Evolutionary conservation across 768 basidiomycete species (phyloP).

Genomic region (Leccinum broughii): DNA sequence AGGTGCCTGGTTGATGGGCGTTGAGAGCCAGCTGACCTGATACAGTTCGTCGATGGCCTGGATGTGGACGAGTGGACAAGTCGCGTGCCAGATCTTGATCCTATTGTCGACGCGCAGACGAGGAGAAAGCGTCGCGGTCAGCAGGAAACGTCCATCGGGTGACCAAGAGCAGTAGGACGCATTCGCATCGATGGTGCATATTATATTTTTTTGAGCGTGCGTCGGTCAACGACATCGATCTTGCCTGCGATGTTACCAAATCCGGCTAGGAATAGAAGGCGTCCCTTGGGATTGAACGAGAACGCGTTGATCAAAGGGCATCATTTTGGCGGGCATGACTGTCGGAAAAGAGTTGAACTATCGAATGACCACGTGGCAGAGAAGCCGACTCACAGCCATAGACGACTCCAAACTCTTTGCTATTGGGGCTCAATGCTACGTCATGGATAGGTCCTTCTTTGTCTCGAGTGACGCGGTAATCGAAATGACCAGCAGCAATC

Average conservation of each 20-base stretch:
- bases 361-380: not conserved
- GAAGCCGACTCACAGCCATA: slow-evolving; percentile 80
- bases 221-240: slow-evolving; percentile 89
- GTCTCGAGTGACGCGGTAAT: not conserved
- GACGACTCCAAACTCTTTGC: slow-evolving; percentile 94
- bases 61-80: slow-evolving; percentile 82
- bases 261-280: slow-evolving; percentile 66
- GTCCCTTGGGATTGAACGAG: too few relatives aligned
- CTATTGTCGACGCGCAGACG: slow-evolving; percentile 96
- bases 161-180: slow-evolving; percentile 96
- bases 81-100: slow-evolving; percentile 94
- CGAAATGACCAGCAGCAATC: too few relatives aligned
- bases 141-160: slow-evolving; percentile 78
- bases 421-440: slow-evolving; percentile 90
- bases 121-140: slow-evolving; percentile 95
- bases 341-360: slow-evolving; percentile 2
- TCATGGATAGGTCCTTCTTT: slow-evolving; percentile 97
- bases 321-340: slow-evolving; percentile 72
- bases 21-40: slow-evolving; percentile 83
- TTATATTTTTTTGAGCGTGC: slow-evolving; percentile 63
- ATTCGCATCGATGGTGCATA: slow-evolving; percentile 83
- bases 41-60: slow-evolving; percentile 88
- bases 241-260: slow-evolving; percentile 97
- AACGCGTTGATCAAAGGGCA: too few relatives aligned
- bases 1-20: slow-evolving; percentile 58